Conservation (phyloP, 2,329 filamentous ascomycete genomes). For the Cytospora piceae region DNA sequence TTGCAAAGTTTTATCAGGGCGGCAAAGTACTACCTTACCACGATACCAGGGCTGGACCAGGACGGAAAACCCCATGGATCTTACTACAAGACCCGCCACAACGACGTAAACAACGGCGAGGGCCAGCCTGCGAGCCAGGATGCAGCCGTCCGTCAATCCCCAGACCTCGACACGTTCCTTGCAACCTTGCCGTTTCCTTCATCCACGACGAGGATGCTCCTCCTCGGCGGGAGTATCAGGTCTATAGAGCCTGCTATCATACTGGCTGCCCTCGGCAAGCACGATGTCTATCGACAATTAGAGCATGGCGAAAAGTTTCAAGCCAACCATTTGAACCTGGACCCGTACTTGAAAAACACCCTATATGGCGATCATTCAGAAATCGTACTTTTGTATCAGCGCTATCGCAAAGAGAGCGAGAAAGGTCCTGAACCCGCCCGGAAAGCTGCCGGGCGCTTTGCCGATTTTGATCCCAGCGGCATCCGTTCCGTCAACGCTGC, state of each 20-base stretch:
- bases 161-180: conserved; percentile 9
- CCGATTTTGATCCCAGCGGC: background rate
- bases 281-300: conserved; percentile 9
- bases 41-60: background rate
- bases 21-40: conserved; percentile 10
- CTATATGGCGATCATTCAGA: conserved; percentile 13
- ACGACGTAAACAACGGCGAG: background rate
- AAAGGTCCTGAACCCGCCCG: background rate
- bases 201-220: conserved; percentile 10
- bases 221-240: conserved; percentile 4
- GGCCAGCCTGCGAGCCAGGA: background rate
- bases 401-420: background rate
- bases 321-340: background rate
- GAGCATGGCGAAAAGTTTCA: background rate
- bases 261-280: conserved; percentile 18
- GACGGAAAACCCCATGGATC: background rate
- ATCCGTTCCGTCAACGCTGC: conserved; percentile 15
- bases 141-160: background rate
- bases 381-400: background rate
- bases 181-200: conserved; percentile 20
- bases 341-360: background rate
- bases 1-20: background rate
- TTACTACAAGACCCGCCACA: background rate
- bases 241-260: conserved; percentile 19
- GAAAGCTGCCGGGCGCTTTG: background rate